phyloP scores from a whole-genome alignment of 305 asterid species.

The Rubia balearica region DNA sequence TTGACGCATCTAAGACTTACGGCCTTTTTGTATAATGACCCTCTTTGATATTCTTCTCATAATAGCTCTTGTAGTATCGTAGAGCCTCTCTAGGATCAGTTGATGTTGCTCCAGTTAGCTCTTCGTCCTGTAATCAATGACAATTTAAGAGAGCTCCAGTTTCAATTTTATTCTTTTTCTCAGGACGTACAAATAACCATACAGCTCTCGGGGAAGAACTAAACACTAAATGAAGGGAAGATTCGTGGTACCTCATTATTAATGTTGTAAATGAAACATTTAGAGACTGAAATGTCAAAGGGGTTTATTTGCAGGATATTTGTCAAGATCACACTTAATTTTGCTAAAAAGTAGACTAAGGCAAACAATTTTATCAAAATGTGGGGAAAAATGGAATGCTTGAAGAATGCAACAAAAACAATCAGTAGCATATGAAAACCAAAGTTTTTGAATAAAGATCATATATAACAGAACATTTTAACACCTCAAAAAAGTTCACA shows the following conservation, averaged over 20 bases:
- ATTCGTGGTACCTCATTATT: neutral
- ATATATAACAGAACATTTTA: neutral
- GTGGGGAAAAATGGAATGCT: neutral
- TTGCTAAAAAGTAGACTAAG: neutral
- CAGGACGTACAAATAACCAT: neutral
- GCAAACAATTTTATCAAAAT: neutral
- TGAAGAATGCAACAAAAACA: neutral
- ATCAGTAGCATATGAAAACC: neutral
- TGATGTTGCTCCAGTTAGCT: constrained; percentile 32
- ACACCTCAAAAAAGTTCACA: constrained; percentile 2
- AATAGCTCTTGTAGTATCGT: constrained; percentile 61
- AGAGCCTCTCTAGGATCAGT: constrained; percentile 71
- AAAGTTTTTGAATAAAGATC: neutral
- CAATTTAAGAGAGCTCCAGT: constrained; percentile 9
- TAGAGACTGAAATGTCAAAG: neutral
- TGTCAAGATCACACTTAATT: neutral
- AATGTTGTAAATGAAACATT: neutral
- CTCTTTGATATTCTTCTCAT: constrained; percentile 66
- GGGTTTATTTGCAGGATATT: neutral
- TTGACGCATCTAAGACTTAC: constrained; percentile 37
- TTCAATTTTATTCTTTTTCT: neutral
- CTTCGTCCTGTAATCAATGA: constrained; percentile 67
- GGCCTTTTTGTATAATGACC: constrained; percentile 84
- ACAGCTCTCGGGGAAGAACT: neutral
- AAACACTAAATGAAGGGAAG: neutral